Evolutionary conservation across 75 land plant species (phyloP), one percentile per base, ranked within the genome.

Genomic region (Picea glauca): DNA sequence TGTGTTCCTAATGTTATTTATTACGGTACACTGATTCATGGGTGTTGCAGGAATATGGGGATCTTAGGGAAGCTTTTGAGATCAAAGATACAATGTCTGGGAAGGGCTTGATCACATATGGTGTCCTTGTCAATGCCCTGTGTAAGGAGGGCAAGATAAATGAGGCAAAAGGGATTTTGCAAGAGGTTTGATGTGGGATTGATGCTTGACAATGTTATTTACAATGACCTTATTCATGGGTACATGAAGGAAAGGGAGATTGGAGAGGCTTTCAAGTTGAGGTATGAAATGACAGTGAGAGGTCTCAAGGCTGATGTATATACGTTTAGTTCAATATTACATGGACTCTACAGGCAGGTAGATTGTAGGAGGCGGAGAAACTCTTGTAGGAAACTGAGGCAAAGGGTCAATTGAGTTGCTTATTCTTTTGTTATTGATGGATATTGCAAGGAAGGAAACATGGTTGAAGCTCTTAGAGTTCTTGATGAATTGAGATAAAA

Each of bases 71-170:
- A 12, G 91, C 82, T 21, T 77, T 75, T 76, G 21, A 1, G 77
- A 62, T 87, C 26, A 78, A 84, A 57, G 60, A 38, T 18, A 79
- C 78, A 72, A 84, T 86, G 84, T 80, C 82, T 58, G 13, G 78
- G 76, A 84, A 80, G 65, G 88, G 91, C 5, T 84, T 86, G 62
- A 75, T 77, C 15, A 86, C 84, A 61, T 91, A 86, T 76, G 85
- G 92, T 70, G 84, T 92, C 72, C 76, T 92, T 58, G 75, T 94
- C 18, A 86, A 88, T 70, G 83, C 72, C 6, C 88, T 88, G 62
- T 88, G 84, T 40, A 87, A 75, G 68, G 21, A 67, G 21, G 94
- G 92, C 0, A 74, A 86, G 30, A 62, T 88, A 62, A 60, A 64
- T 38, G 76, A 75, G 75, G 94, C 94, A n/a, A 35, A 72, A 81